These are phyloP conservation scores for Vigna unguiculata DNA, from an alignment of 306 rosid species.

Conservation along the genomic window DNA sequence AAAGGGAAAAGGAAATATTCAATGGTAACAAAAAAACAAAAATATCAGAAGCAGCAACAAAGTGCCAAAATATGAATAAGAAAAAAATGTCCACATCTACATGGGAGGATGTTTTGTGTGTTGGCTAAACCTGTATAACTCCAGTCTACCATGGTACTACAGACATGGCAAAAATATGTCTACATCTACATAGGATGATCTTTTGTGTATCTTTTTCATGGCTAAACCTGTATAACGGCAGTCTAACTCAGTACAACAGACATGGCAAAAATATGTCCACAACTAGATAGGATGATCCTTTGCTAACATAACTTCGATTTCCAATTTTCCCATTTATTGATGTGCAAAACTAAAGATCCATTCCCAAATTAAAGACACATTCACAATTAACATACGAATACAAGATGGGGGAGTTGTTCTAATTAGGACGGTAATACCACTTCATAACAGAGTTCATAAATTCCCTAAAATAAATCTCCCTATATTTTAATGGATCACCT, in stretches of 20 bases:
- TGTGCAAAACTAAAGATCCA: neutral
- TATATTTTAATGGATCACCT: slow-evolving; percentile 58
- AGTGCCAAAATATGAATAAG: slow-evolving; percentile 23
- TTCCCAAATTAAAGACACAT: neutral
- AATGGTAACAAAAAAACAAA: slow-evolving; percentile 22
- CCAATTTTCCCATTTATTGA: neutral
- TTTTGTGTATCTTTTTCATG: neutral
- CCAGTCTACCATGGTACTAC: neutral
- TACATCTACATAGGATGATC: slow-evolving; percentile 2
- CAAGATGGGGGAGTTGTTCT: neutral
- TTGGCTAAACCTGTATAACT: neutral
- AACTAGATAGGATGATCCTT: neutral
- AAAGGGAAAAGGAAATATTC: slow-evolving; percentile 27
- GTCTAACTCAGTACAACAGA: neutral
- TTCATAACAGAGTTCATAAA: slow-evolving; percentile 22
- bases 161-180: neutral
- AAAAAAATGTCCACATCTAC: slow-evolving; percentile 22
- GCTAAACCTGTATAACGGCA: slow-evolving; percentile 1
- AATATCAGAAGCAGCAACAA: slow-evolving; percentile 31
- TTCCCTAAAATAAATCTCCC: slow-evolving; percentile 33
- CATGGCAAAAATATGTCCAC: neutral
- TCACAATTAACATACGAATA: neutral
- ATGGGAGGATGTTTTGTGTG: neutral
- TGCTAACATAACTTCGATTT: neutral
- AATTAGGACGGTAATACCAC: slow-evolving; percentile 33